Base-by-base conservation (phyloP, 371 early-diverging fungal species). In the Cokeromyces recurvatus region DNA sequence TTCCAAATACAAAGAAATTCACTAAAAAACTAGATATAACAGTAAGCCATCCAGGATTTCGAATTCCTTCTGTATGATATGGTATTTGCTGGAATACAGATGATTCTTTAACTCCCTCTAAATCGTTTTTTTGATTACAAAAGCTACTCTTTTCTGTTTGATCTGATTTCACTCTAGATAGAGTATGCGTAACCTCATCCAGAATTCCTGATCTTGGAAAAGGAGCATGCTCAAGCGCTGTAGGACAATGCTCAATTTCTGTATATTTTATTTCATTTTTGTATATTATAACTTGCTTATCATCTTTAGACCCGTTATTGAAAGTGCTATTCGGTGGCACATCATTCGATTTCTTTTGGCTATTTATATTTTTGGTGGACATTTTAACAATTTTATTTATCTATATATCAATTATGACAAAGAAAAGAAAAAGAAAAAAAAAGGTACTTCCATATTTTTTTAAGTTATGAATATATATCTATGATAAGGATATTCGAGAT, bases 1-100 rank as follows among this genome's bases (percentile, higher is more conserved):
- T 63, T 3, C 82, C 82, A 34, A 82, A 66, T 31, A 77, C 67
- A 47, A 51, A 54, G 55, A 81, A 84, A 66, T 83, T 63, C 50
- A 70, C 57, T 48, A 80, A 66, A 62, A 84, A 81, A 43, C 77
- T 53, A 36, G 74, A 54, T 22, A 75, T 29, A 24, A 86, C 66
- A 14, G 62, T 64, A 2, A 73, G 49, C 68, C 71, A 75, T 6
- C 76, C 73, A 2, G 68, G 72, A 46, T 69, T 73, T 9, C 55
- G 46, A 20, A 55, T 24, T 2, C 71, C 71, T 34, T 71, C 71
- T 17, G 65, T 62, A 16, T 42, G 50, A 32, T 61, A 62, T 3
- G 53, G 46, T 14, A 45, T 47, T 21, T 59, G 60, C 11, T 54
- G 40, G 17, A 55, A 51, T 31, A 17, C 15, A 17, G 27, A 14